Evolutionary conservation across 1,139 yeast species (phyloP).

Genomic region (Yamadazyma membranifaciens): DNA sequence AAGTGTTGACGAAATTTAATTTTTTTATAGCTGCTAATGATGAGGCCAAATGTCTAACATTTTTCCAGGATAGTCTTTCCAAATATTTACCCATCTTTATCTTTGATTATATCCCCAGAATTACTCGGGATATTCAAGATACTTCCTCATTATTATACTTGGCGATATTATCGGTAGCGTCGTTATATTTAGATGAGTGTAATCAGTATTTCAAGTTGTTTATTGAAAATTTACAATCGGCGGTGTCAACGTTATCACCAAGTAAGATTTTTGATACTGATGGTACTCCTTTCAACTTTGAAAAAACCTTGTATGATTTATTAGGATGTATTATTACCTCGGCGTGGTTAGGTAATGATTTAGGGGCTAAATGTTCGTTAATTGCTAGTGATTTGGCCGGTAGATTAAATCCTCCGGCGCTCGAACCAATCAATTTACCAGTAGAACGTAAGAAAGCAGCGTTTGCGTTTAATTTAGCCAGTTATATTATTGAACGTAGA

Average conservation of each 20-base stretch:
- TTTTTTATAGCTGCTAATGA: constrained; percentile 2
- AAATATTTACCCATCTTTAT: constrained; percentile 10
- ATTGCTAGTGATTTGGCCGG: constrained; percentile 12
- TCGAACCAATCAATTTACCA: constrained; percentile 6
- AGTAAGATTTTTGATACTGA: constrained; percentile 6
- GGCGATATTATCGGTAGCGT: constrained; percentile 8
- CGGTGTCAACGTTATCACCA: constrained; percentile 7
- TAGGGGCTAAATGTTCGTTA: constrained; percentile 9
- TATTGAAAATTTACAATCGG: constrained; percentile 2
- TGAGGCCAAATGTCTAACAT: constrained; percentile 1
- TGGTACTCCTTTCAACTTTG: constrained; percentile 7
- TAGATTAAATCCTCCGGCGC: constrained; percentile 8
- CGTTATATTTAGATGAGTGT: constrained; percentile 6
- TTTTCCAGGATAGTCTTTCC: constrained; percentile 7
- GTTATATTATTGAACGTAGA: constrained; percentile 12
- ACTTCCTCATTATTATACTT: constrained; percentile 4
- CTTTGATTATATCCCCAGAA: constrained; percentile 10
- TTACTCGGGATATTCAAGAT: constrained; percentile 3
- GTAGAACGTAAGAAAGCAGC: constrained; percentile 6
- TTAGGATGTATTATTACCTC: constrained; percentile 10
- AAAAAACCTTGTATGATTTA: constrained; percentile 6
- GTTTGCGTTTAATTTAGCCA: constrained; percentile 10
- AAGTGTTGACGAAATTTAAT: not conserved
- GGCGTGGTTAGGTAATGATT: constrained; percentile 10
- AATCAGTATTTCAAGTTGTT: constrained; percentile 2